Base-by-base conservation (phyloP, 371 early-diverging fungal genomes). In the Mortierella sp. region DNA sequence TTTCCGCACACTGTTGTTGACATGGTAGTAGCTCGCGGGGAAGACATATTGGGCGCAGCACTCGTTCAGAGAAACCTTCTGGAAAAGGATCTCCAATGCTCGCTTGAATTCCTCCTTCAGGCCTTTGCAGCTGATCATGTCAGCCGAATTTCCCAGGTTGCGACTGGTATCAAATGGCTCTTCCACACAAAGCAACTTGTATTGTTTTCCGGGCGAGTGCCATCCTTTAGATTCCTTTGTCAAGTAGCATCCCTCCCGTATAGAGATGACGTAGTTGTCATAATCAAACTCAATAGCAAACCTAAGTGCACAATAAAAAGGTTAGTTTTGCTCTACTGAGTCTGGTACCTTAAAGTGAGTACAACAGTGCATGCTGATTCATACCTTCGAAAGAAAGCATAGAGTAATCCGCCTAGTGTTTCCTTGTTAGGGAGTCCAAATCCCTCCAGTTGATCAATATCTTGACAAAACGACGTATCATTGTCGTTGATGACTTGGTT, bases 111-210 rank as follows among this genome's bases (percentile, higher is more conserved):
- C 97, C 18, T 84, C 72, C 43, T 89, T 81, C 62, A 97, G 76
- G 1, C 96, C 97, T 39, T 86, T 86, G 2, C 96, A 92, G 16
- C 94, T 91, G 1, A 88, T 84, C 40, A 84, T 87, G 83, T 97
- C 96, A 1, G 96, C 96, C 14, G 95, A 94, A 68, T 97, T 96
- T 0, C 95, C 97, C 12, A 97, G 87, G 70, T 97, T 97, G 61
- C 96, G 88, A 62, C 90, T 85, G 0, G 92, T 89, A 77, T 93
- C 92, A 78, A 97, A 94, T 6, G 97, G 97, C 83, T 96, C 96
- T 76, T 97, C 97, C 30, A 97, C 91, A 73, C 97, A 95, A 39
- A 97, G 85, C 49, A 92, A 85, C 70, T 89, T 85, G 71, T 88
- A 90, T 55, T 88, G 90, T 67, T 77, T 90, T 60, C 85, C 87